Base-by-base conservation (phyloP, 1,284 basidiomycete genomes). In the Boletellus sp. region DNA sequence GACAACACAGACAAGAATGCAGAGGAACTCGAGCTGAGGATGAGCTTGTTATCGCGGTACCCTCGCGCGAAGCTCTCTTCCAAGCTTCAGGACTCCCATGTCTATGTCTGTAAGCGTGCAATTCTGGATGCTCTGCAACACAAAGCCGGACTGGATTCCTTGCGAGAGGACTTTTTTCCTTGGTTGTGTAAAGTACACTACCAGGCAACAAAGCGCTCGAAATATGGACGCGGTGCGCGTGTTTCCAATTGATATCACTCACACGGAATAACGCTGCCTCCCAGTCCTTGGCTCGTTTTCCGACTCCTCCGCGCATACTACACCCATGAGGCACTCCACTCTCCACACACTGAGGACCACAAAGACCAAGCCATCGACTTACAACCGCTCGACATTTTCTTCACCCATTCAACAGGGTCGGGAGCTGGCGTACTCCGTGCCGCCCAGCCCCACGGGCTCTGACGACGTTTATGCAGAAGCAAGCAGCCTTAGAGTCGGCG, bases 151-250 rank as follows among this genome's bases (percentile, higher is more conserved):
- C 73, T 93, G 33, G 83, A 89, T 41, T 92, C 88, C 11, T 75
- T 95, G 48, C 73, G 84, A 43, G 88, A 94, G 63, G 91, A 94
- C 53, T 89, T 94, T 57, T 67, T 95, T 7, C 92, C 92, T 0
- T 94, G 91, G 89, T 64, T 94, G 36, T 86, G 90, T 69, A 92
- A 91, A 64, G 72, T 88, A 7, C 86, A 88, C 50, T 92, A 91
- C 55, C 82, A 84, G 45, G 68, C 71, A 9, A 71, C 73, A 8
- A 82, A 79, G 56, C 71, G 73, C 49, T 68, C 65, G 36, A 85
- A 80, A 66, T 87, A 87, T 53, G 74, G 70, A 21, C 61, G 67
- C 46, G 64, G 83, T 84, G 55, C 3, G 43, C 69, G 53, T 50
- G 27, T 40, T 26, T 4, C 17, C 1, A 6, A 17, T 45, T 14